Percentiles rank a stretch among this genome's conserved stretches.
These are phyloP conservation scores for Trichoderma sp. DNA, from an alignment of 2,329 filamentous ascomycete species.

Conservation along the genomic window DNA sequence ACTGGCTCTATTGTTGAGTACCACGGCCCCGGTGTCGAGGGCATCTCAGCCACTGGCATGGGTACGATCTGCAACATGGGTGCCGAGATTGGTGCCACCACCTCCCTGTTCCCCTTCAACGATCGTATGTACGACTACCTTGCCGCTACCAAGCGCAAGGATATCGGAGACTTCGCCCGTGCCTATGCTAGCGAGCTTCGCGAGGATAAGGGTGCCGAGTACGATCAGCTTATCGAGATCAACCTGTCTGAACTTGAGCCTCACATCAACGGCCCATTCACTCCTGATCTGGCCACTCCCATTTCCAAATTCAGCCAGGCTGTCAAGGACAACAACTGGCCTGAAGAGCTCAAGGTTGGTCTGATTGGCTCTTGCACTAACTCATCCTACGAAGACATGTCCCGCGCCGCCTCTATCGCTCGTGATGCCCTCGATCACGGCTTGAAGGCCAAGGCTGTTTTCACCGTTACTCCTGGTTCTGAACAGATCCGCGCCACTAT, in stretches of 20 bases:
- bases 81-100: slow-evolving; percentile 80
- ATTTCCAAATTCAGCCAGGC: slow-evolving; percentile 97
- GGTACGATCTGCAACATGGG: slow-evolving; percentile 76
- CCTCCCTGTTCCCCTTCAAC: slow-evolving; percentile 96
- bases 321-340: slow-evolving; percentile 94
- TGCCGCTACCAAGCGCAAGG: slow-evolving; percentile 81
- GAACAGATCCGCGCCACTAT: slow-evolving; percentile 97
- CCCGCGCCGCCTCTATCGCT: slow-evolving; percentile 86
- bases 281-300: slow-evolving; percentile 93
- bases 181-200: slow-evolving; percentile 81
- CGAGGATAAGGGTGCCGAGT: slow-evolving; percentile 87
- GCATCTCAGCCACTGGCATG: slow-evolving; percentile 81
- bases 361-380: slow-evolving; percentile 99
- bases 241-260: slow-evolving; percentile 94
- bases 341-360: slow-evolving; percentile 93
- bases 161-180: slow-evolving; percentile 88
- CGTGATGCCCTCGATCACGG: slow-evolving; percentile 89
- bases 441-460: slow-evolving; percentile 88
- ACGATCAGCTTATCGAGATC: slow-evolving; percentile 95
- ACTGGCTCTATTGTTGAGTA: slow-evolving; percentile 90
- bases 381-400: slow-evolving; percentile 85
- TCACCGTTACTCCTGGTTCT: slow-evolving; percentile 93
- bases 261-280: slow-evolving; percentile 98
- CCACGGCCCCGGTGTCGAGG: slow-evolving; percentile 70
- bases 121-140: slow-evolving; percentile 98